Evolutionary conservation across 257 asterid species (phyloP).

Genomic region (Ehretia macrophylla): DNA sequence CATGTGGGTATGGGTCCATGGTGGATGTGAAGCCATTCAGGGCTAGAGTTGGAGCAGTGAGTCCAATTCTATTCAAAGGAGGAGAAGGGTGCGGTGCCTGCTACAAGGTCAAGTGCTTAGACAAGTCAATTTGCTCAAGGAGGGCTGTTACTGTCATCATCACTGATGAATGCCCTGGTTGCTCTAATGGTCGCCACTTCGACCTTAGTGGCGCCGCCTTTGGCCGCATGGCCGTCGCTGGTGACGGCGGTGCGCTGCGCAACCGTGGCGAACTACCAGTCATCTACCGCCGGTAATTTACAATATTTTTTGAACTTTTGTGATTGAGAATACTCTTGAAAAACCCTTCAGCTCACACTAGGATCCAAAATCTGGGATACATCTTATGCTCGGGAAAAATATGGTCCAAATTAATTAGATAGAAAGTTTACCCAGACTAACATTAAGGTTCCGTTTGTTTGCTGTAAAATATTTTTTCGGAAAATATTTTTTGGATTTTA

Average conservation of each 20-base stretch:
- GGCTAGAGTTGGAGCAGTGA: constrained; percentile 20
- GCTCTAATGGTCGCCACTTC: constrained; percentile 68
- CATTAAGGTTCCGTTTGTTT: no score
- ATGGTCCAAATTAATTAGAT: no score
- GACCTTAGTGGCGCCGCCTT: constrained; percentile 98
- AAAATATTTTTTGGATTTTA: no score
- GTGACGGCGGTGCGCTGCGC: constrained; percentile 67
- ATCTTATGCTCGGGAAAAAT: no score
- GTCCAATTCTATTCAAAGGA: constrained; percentile 11
- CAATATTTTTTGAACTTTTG: not conserved
- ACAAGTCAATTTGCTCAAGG: constrained; percentile 49
- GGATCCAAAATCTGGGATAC: no score
- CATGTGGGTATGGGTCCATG: constrained; percentile 89
- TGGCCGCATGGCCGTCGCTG: constrained; percentile 81
- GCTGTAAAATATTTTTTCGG: no score
- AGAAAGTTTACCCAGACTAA: no score
- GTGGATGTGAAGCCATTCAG: constrained; percentile 91
- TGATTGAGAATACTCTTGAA: no score
- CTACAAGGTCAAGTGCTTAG: constrained; percentile 16
- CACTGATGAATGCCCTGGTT: constrained; percentile 85
- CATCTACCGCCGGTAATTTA: constrained; percentile 63
- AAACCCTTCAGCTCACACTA: no score
- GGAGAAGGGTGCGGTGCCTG: constrained; percentile 21
- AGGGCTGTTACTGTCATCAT: constrained; percentile 47
- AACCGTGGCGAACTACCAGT: constrained; percentile 82